Base-by-base conservation (phyloP, 495 filamentous ascomycete species). In the Trichoderma orchidacearum region DNA sequence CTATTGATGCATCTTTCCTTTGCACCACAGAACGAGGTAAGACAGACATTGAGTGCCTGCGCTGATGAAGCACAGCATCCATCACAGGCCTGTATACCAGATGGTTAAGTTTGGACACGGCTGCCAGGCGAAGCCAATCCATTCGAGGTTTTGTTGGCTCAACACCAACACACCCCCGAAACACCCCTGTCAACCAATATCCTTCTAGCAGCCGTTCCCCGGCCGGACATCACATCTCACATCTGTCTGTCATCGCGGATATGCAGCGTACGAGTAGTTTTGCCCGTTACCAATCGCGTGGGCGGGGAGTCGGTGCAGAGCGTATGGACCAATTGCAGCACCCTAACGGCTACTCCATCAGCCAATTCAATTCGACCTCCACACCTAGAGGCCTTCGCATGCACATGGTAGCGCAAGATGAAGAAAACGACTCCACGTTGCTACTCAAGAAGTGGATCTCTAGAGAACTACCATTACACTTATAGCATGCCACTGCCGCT, bases 221-320 rank as follows among this genome's bases (percentile, higher is more conserved):
- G 41, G 34, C 12, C 34, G 34, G 34, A 27, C 41, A 48, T 48
- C 41, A 48, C n/a, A 48, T 48, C 41, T 48, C 41, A 48, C 41
- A 48, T 48, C 41, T 48, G 41, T 48, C 41, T 48, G 41, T 48
- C 41, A 48, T 48, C 41, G 41, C 41, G 41, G 41, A 48, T 11
- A 17, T 48, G 41, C 41, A 27, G 18, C 41, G 15, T n/a, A n/a
- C n/a, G n/a, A n/a, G n/a, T n/a, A 27, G 18, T 48, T 48, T 48
- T 48, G 41, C 41, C 41, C 41, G 41, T 48, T 48, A 48, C 41
- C 41, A 48, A 48, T 48, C 41, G 23, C 41, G 41, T 48, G 41
- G 41, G 36, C 36, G 15, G 41, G 21, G 18, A 48, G 41, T 13
- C 41, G 32, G 32, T 35, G 32, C 32, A 35, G 32, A 11, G 32